phyloP scores from a whole-genome alignment of 1,139 yeast genomes.

The Geotrichum phurueaensis region DNA sequence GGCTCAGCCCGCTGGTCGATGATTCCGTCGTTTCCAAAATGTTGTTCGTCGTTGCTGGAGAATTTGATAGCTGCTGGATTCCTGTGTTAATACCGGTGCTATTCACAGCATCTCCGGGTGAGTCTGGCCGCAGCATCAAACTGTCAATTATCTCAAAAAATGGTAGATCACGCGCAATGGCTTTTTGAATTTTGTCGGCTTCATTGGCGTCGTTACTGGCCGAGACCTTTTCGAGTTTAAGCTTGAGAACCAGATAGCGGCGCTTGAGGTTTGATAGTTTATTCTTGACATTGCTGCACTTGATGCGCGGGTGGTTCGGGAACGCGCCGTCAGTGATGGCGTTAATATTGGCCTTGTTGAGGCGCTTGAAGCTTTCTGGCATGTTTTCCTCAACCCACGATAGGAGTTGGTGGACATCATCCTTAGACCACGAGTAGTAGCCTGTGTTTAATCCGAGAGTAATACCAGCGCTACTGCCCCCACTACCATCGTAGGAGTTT shows the following conservation, averaged over 20 bases:
- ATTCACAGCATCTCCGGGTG: neutral
- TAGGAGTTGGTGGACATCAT: constrained; percentile 9
- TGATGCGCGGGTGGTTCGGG: constrained; percentile 10
- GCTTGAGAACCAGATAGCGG: constrained; percentile 7
- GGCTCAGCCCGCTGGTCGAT: neutral
- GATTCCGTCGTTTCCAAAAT: neutral
- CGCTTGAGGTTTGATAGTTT: constrained; percentile 11
- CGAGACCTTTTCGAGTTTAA: constrained; percentile 3
- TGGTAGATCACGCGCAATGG: constrained; percentile 9
- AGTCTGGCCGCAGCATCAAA: constrained; percentile 2
- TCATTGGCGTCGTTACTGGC: neutral
- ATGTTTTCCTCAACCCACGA: constrained; percentile 8
- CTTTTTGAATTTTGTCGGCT: constrained; percentile 7
- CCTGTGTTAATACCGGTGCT: neutral
- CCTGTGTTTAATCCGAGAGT: constrained; percentile 6
- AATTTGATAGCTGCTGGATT: neutral
- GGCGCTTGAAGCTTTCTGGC: constrained; percentile 15
- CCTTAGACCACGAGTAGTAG: constrained; percentile 12
- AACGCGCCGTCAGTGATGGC: constrained; percentile 12
- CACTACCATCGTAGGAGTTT: neutral
- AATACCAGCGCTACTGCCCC: neutral
- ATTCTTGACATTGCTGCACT: constrained; percentile 12
- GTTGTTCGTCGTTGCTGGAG: neutral
- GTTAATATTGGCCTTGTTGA: constrained; percentile 9
- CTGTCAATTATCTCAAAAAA: constrained; percentile 8